Percentiles rank a stretch among this genome's conserved stretches.
phyloP scores from a whole-genome alignment of 2,329 filamentous ascomycete genomes.

The Botrytis cinerea region DNA sequence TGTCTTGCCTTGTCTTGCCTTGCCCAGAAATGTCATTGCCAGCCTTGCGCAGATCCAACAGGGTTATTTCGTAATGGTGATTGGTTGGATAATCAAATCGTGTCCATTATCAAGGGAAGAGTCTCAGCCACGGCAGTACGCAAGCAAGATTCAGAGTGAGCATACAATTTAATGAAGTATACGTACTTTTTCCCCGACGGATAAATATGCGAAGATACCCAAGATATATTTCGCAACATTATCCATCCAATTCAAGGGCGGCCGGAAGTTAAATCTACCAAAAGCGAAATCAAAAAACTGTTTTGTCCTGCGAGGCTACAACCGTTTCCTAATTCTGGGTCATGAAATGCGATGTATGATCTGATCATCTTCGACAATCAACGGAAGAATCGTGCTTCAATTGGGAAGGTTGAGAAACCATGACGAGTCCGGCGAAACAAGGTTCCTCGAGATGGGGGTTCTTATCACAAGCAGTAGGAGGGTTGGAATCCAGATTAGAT shows the following conservation, averaged over 20 bases:
- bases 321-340: neutral
- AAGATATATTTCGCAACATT: neutral
- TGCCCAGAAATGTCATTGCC: slow-evolving; percentile 11
- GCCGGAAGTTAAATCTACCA: neutral
- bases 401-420: slow-evolving; percentile 24
- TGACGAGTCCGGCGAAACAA: slow-evolving; percentile 44
- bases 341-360: slow-evolving; percentile 28
- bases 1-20: slow-evolving; percentile 2
- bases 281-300: neutral
- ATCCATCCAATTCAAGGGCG: neutral
- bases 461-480: slow-evolving; percentile 86
- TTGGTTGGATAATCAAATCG: slow-evolving; percentile 18
- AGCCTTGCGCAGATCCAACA: slow-evolving; percentile 17
- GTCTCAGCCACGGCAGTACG: slow-evolving; percentile 21
- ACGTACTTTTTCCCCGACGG: neutral
- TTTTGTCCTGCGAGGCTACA: slow-evolving; percentile 4
- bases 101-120: slow-evolving; percentile 19
- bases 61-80: neutral
- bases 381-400: slow-evolving; percentile 4
- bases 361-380: slow-evolving; percentile 27
- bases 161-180: neutral
- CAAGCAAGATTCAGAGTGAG: neutral
- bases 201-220: slow-evolving; percentile 8
- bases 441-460: slow-evolving; percentile 74
- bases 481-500: slow-evolving; percentile 90